phyloP scores from a whole-genome alignment of 768 basidiomycete genomes.

The Suillus spraguei region DNA sequence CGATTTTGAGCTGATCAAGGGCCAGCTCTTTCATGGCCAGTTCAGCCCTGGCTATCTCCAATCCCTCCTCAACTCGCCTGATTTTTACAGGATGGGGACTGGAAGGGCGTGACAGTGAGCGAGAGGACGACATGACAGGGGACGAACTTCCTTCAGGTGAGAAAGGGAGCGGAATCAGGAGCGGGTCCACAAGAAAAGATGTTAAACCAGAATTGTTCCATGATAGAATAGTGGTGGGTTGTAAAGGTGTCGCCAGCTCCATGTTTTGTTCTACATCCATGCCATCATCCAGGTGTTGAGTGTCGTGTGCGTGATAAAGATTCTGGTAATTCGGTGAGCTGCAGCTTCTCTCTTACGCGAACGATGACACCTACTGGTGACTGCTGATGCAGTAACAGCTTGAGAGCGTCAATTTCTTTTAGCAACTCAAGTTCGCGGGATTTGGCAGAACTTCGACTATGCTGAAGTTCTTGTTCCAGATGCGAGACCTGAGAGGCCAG shows the following conservation, averaged over 20 bases:
- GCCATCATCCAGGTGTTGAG: constrained; percentile 33
- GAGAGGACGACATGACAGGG: constrained; percentile 11
- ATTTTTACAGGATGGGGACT: constrained; percentile 19
- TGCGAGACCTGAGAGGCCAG: constrained; percentile 31
- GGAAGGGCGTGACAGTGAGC: constrained; percentile 13
- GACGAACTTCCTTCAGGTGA: constrained; percentile 25
- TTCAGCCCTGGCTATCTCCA: constrained; percentile 24
- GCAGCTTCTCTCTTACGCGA: not conserved
- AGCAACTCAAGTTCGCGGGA: constrained; percentile 38
- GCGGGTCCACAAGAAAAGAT: constrained; percentile 9
- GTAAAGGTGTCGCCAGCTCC: constrained; percentile 55
- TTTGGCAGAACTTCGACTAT: constrained; percentile 22
- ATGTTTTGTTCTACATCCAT: constrained; percentile 46
- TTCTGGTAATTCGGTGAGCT: constrained; percentile 12
- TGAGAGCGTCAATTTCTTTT: constrained; percentile 30
- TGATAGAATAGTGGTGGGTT: constrained; percentile 34
- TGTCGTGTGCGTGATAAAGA: constrained; percentile 11
- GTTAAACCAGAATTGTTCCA: not conserved
- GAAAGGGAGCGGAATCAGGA: constrained; percentile 21
- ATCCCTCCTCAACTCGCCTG: constrained; percentile 22
- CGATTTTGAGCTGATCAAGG: constrained; percentile 22
- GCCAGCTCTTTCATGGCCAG: constrained; percentile 26
- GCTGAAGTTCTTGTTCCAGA: constrained; percentile 35
- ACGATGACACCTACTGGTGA: constrained; percentile 11
- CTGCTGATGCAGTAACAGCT: constrained; percentile 6